Conservation (phyloP, 176 grass and related monocot species). For the Zoysia pacifica region DNA sequence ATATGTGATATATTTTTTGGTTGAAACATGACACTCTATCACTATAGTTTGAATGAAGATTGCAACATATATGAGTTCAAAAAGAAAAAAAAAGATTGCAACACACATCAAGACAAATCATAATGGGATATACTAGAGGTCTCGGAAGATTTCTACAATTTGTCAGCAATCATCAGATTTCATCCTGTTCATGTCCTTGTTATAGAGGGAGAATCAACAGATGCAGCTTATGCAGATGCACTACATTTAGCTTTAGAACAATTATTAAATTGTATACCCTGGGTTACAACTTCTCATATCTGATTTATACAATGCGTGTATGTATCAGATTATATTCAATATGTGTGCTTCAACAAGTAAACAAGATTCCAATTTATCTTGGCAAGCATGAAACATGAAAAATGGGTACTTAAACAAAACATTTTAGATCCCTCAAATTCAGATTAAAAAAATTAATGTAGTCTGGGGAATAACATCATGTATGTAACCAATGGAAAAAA, state of each 20-base stretch:
- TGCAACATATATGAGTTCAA: too few relatives aligned
- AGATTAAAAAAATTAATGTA: not conserved
- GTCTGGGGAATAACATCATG: not conserved
- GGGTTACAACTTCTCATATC: not conserved
- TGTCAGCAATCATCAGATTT: not conserved
- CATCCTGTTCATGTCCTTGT: not conserved
- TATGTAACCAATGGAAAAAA: not conserved
- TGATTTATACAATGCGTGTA: not conserved
- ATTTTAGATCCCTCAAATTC: not conserved
- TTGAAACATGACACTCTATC: not conserved
- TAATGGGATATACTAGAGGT: not conserved
- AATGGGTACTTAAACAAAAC: not conserved
- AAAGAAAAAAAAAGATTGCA: not conserved
- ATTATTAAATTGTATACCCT: not conserved
- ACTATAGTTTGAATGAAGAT: too few relatives aligned
- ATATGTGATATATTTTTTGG: constrained; percentile 22
- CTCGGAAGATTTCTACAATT: not conserved
- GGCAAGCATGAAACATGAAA: not conserved
- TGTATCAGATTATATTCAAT: not conserved
- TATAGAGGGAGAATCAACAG: not conserved
- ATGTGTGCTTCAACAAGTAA: not conserved
- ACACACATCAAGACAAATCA: constrained; percentile 1
- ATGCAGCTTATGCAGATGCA: not conserved
- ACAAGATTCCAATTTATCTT: not conserved
- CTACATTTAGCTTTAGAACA: not conserved